Evolutionary conservation across 1,139 yeast species (phyloP), one percentile per base, ranked within the genome.

Genomic region (Candida neerlandica): DNA sequence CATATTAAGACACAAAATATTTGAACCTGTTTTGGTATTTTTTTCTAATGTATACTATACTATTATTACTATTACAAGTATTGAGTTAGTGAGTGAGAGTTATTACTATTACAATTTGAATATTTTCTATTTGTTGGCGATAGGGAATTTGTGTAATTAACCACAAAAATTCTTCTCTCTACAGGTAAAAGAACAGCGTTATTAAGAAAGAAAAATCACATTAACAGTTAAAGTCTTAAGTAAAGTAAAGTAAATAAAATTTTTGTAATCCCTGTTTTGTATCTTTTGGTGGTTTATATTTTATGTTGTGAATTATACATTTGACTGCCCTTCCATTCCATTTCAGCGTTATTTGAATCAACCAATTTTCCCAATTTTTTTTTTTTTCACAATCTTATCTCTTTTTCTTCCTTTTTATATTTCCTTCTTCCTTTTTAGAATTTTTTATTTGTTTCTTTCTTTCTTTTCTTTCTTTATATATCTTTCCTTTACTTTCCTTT

Each of bases 291-390:
- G n/a, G n/a, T 23, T 23, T 23, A 23, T 23, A 23, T 23, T 23
- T n/a, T n/a, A n/a, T n/a, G n/a, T 33, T 33, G 16, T 21, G 16
- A 12, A 12, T 10, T 7, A 14, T 21, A 29, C 27, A 21, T 29
- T 23, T 23, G 9, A 7, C 27, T 23, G 5, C 27, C 9, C 30
- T 37, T 37, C 41, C 10, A 6, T 12, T 37, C 3, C 12, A 4
- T 26, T 11, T 15, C 10, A 35, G 40, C 2, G 15, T 21, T 37
- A 37, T 37, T 37, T 37, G 29, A 37, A 37, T 37, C 39, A 35
- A 11, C 41, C 41, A 37, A 5, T 37, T 21, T 21, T 37, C 41
- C 41, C 41, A 37, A n/a, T n/a, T n/a, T n/a, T n/a, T n/a, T n/a
- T n/a, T 37, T 21, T 19, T 37, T 37, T 37, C 41, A 37, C 29